Percentiles rank a stretch among this genome's conserved stretches.
Conservation (phyloP, 2,329 filamentous ascomycete genomes). For the Pseudopithomyces maydicus region DNA sequence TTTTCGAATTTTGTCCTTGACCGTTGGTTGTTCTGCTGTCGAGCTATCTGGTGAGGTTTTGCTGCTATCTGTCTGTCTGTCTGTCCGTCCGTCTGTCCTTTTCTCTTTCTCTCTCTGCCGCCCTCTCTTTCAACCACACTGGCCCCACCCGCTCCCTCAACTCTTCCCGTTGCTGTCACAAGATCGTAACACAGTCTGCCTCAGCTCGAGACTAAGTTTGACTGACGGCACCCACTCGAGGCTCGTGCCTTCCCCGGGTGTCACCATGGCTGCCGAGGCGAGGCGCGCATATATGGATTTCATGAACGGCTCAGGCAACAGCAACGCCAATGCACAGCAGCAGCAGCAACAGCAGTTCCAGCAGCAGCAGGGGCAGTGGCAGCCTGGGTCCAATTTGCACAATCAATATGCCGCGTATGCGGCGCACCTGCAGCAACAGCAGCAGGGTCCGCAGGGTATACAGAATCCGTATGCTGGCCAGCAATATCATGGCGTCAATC, state of each 20-base stretch:
- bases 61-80: not conserved
- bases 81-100: constrained; percentile 1
- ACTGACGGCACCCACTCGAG: constrained; percentile 5
- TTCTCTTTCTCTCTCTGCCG: not conserved
- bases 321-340: constrained; percentile 15
- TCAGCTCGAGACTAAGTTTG: constrained; percentile 14
- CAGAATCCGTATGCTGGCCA: constrained; percentile 11
- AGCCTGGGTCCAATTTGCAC: constrained; percentile 1
- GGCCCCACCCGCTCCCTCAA: not conserved
- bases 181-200: constrained; percentile 5
- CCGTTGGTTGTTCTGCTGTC: constrained; percentile 7
- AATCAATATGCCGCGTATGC: constrained; percentile 11
- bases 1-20: constrained; percentile 17
- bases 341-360: constrained; percentile 11
- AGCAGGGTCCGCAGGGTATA: not conserved
- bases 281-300: constrained; percentile 35
- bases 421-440: not conserved
- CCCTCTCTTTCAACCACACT: constrained; percentile 5
- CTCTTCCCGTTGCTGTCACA: constrained; percentile 4
- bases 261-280: constrained; percentile 34
- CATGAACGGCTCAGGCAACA: constrained; percentile 30
- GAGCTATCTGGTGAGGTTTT: not conserved
- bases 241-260: constrained; percentile 18
- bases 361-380: constrained; percentile 13
- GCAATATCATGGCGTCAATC: constrained; percentile 22